phyloP scores from a whole-genome alignment of 257 asterid genomes.

The Cinchona pubescens region DNA sequence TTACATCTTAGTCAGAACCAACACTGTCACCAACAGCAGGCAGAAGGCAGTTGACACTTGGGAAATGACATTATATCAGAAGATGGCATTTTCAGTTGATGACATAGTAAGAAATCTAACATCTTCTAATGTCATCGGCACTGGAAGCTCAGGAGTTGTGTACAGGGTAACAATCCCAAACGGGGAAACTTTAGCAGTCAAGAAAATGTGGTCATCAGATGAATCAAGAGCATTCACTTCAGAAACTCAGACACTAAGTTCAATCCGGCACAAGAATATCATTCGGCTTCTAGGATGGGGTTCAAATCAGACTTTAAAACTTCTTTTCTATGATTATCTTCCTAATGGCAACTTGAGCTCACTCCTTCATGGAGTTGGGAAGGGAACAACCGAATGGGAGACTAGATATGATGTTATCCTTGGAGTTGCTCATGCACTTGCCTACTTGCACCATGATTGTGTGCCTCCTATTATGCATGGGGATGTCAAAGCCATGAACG shows the following conservation, averaged over 20 bases:
- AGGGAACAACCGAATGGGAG: conserved; percentile 91
- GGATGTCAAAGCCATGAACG: conserved; percentile 97
- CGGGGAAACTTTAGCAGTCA: conserved; percentile 73
- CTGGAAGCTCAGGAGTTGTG: conserved; percentile 98
- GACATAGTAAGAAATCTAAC: conserved; percentile 67
- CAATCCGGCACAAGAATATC: conserved; percentile 88
- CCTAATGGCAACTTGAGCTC: conserved; percentile 97
- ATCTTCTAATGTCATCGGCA: conserved; percentile 84
- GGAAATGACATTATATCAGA: conserved; percentile 88
- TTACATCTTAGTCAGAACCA: conserved; percentile 52
- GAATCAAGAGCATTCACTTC: conserved; percentile 73
- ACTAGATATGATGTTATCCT: conserved; percentile 61
- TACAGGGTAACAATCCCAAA: conserved; percentile 62
- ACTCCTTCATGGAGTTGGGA: conserved; percentile 82
- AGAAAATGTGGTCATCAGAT: conserved; percentile 94
- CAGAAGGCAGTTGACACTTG: conserved; percentile 50
- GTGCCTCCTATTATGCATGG: conserved; percentile 94
- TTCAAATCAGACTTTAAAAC: conserved; percentile 66
- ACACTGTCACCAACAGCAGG: conserved; percentile 33
- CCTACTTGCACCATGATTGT: conserved; percentile 90
- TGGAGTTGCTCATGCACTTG: conserved; percentile 86
- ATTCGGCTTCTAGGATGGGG: conserved; percentile 92
- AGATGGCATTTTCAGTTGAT: conserved; percentile 66
- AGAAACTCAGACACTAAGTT: conserved; percentile 76
- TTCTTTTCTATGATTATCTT: conserved; percentile 81